Percentiles rank a stretch among this genome's conserved stretches.
phyloP scores from a whole-genome alignment of 1,284 basidiomycete species.

The Malassezia brasiliensis region DNA sequence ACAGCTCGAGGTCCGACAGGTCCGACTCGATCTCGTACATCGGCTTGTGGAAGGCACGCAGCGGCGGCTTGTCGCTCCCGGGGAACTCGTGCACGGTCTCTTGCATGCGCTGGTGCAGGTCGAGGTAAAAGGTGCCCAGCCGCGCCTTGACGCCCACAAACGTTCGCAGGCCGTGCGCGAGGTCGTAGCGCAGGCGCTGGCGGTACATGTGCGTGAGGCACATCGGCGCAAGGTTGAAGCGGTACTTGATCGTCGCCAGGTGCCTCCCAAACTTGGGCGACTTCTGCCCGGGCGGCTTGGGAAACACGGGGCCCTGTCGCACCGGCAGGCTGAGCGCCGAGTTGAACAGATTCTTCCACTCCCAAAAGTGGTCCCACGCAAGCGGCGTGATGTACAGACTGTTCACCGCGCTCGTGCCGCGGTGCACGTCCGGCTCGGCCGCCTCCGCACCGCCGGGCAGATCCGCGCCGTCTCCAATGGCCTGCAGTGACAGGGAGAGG shows the following conservation, averaged over 20 bases:
- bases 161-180: conserved; percentile 66
- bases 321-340: conserved; percentile 71
- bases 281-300: conserved; percentile 55
- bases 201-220: conserved; percentile 80
- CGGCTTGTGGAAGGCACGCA: conserved; percentile 59
- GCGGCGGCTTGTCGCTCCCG: conserved; percentile 5
- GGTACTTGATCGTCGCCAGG: conserved; percentile 85
- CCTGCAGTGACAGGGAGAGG: conserved; percentile 74
- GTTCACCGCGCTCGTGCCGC: conserved; percentile 50
- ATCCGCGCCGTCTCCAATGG: conserved; percentile 44
- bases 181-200: conserved; percentile 65
- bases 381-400: conserved; percentile 79
- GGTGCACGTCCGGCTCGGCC: background rate
- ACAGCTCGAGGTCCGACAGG: conserved; percentile 66
- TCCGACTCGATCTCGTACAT: conserved; percentile 88
- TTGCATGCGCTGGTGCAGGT: conserved; percentile 85
- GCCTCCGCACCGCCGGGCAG: conserved; percentile 17
- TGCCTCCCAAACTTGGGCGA: conserved; percentile 84
- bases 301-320: conserved; percentile 73
- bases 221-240: conserved; percentile 65
- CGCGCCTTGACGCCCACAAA: conserved; percentile 75
- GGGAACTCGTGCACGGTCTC: conserved; percentile 54
- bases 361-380: conserved; percentile 79
- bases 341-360: conserved; percentile 82
- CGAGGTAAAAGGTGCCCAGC: conserved; percentile 70